phyloP scores from a whole-genome alignment of 116 monocot species.

The Posidonia oceanica region DNA sequence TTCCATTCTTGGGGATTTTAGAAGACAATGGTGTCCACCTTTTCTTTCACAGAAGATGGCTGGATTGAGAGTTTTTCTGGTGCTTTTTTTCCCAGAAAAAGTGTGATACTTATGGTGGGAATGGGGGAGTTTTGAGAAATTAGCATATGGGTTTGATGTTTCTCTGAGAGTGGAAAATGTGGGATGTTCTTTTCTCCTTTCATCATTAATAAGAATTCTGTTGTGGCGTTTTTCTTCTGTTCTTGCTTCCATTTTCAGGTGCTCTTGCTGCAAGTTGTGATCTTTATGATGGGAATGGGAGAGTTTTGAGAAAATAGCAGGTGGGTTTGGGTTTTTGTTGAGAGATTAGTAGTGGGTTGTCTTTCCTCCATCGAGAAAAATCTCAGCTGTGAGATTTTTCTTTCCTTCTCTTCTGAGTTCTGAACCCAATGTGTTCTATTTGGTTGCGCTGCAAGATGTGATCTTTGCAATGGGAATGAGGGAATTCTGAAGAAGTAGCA shows the following conservation, averaged over 20 bases:
- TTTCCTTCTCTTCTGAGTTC: background rate
- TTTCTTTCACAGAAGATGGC: background rate
- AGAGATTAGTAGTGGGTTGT: background rate
- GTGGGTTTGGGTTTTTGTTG: background rate
- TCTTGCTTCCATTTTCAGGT: background rate
- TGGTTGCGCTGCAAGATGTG: background rate
- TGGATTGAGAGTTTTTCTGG: background rate
- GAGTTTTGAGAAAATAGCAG: background rate
- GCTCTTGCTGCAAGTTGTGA: background rate
- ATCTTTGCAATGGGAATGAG: background rate
- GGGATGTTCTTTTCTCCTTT: background rate
- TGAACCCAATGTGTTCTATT: background rate
- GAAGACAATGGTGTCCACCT: no score
- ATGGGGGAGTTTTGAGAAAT: slow-evolving; percentile 2
- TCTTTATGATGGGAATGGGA: slow-evolving; percentile 1
- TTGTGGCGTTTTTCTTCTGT: background rate
- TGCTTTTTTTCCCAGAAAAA: no score
- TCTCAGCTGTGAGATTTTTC: background rate
- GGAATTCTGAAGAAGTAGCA: no score
- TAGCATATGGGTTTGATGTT: background rate
- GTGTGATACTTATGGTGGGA: background rate
- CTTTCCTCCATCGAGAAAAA: background rate
- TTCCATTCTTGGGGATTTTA: background rate
- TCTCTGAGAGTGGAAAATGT: background rate
- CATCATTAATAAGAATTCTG: no score